These are phyloP conservation scores for Dioscorea dumetorum DNA, from an alignment of 106 monocot species.

Conservation along the genomic window DNA sequence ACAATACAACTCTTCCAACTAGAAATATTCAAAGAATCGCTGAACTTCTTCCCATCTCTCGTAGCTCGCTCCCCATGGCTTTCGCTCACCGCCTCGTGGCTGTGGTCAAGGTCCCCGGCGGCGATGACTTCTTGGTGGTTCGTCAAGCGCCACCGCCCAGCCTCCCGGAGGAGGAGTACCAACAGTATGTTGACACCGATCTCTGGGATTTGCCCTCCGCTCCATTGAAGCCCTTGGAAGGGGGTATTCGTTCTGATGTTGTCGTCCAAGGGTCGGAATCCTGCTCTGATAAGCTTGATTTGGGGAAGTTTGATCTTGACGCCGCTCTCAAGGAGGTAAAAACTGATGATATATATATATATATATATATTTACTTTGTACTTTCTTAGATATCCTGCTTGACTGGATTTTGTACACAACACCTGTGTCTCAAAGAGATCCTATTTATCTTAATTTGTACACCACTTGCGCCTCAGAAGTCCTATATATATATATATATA, in stretches of 20 bases:
- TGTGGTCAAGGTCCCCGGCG: constrained; percentile 30
- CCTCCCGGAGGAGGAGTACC: constrained; percentile 57
- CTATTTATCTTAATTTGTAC: too few relatives aligned
- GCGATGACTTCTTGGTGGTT: constrained; percentile 53
- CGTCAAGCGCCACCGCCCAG: constrained; percentile 49
- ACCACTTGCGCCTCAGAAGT: too few relatives aligned
- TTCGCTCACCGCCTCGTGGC: constrained; percentile 23
- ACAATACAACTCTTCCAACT: too few relatives aligned
- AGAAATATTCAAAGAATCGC: too few relatives aligned
- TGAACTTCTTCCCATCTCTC: too few relatives aligned
- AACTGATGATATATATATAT: too few relatives aligned
- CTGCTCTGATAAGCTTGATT: constrained; percentile 38
- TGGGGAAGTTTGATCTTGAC: constrained; percentile 37
- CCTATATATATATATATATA: too few relatives aligned
- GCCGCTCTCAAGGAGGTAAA: constrained; percentile 52
- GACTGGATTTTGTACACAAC: too few relatives aligned
- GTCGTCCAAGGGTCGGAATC: constrained; percentile 22
- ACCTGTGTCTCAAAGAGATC: too few relatives aligned
- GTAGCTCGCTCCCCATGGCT: constrained; percentile 19
- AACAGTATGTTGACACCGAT: constrained; percentile 52
- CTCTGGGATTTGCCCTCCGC: constrained; percentile 95
- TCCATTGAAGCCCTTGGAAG: constrained; percentile 25
- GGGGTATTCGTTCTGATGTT: constrained; percentile 5
- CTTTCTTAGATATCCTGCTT: too few relatives aligned
- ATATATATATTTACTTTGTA: too few relatives aligned